phyloP scores from a whole-genome alignment of 2,329 filamentous ascomycete species.

The Pyrenophora seminiperda region DNA sequence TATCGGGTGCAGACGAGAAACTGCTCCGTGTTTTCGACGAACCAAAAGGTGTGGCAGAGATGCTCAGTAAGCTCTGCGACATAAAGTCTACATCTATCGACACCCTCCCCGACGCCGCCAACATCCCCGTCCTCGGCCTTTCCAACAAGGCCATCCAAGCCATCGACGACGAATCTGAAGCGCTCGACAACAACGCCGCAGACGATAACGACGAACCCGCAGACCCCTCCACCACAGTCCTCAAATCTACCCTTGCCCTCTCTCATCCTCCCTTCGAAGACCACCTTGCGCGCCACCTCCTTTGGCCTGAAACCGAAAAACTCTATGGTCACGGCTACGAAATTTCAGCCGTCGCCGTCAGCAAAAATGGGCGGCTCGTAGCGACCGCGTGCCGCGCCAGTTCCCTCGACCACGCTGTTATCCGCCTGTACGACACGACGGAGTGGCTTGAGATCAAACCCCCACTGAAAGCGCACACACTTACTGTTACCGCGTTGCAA shows the following conservation, averaged over 20 bases:
- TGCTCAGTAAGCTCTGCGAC: conserved; percentile 71
- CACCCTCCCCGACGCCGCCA: conserved; percentile 78
- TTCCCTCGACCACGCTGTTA: conserved; percentile 90
- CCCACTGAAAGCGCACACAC: conserved; percentile 78
- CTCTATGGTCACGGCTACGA: conserved; percentile 98
- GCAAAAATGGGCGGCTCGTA: conserved; percentile 73
- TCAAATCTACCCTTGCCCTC: conserved; percentile 67
- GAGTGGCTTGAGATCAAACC: conserved; percentile 88
- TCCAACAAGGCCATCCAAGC: conserved; percentile 89
- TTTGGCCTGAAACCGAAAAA: conserved; percentile 97
- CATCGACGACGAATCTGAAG: conserved; percentile 38
- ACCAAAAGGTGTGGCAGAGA: conserved; percentile 77
- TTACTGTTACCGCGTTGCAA: conserved; percentile 81
- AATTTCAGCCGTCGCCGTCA: conserved; percentile 83
- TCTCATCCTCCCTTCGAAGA: conserved; percentile 85
- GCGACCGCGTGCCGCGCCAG: conserved; percentile 94
- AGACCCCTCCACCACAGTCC: conserved; percentile 61
- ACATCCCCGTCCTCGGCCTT: conserved; percentile 91
- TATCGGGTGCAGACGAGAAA: conserved; percentile 96
- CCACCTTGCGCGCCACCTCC: conserved; percentile 82
- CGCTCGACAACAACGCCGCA: conserved; percentile 35
- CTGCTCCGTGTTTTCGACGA: conserved; percentile 94
- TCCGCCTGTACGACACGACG: conserved; percentile 84
- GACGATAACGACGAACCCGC: conserved; percentile 60
- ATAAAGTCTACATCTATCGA: conserved; percentile 48